Percentiles rank a stretch among this genome's conserved stretches.
Evolutionary conservation across 768 basidiomycete species (phyloP).

Genomic region (Rhodotorula paludigena): DNA sequence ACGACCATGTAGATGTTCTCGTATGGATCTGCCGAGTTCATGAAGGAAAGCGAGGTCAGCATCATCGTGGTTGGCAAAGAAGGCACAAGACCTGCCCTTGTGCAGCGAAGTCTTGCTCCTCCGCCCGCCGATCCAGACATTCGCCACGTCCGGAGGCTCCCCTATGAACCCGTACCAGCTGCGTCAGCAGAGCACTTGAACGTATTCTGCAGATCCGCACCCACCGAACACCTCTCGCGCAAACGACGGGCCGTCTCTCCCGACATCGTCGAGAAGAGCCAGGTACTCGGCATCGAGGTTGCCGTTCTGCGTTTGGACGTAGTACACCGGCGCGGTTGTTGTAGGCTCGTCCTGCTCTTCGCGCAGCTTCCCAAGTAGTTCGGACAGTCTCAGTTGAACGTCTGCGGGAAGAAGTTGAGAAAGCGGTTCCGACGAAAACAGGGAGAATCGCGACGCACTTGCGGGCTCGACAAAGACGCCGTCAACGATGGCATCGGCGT

Average conservation of each 20-base stretch:
- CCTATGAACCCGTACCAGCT: conserved; percentile 46
- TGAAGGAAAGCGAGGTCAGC: too few relatives aligned
- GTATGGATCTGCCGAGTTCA: conserved; percentile 62
- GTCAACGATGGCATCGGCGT: conserved; percentile 36
- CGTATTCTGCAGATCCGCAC: conserved; percentile 31
- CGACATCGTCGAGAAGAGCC: conserved; percentile 64
- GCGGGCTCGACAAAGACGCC: conserved; percentile 35
- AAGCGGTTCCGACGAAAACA: not conserved
- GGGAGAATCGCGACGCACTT: conserved; percentile 1
- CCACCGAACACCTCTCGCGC: conserved; percentile 72
- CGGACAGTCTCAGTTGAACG: conserved; percentile 7
- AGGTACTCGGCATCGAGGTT: conserved; percentile 75
- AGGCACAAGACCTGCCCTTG: conserved; percentile 55
- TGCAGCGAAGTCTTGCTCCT: conserved; percentile 78
- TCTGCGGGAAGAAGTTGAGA: not conserved
- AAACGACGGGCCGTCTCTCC: conserved; percentile 61
- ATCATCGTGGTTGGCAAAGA: too few relatives aligned
- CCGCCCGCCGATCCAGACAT: conserved; percentile 82
- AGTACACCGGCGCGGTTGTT: conserved; percentile 52
- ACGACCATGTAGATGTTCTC: conserved; percentile 90
- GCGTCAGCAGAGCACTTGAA: not conserved
- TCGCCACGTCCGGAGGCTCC: conserved; percentile 74
- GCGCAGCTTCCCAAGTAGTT: not conserved
- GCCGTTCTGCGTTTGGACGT: conserved; percentile 88
- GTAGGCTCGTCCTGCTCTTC: not conserved